Conservation (phyloP, 768 basidiomycete genomes). For the Leccinellum rugosiceps region DNA sequence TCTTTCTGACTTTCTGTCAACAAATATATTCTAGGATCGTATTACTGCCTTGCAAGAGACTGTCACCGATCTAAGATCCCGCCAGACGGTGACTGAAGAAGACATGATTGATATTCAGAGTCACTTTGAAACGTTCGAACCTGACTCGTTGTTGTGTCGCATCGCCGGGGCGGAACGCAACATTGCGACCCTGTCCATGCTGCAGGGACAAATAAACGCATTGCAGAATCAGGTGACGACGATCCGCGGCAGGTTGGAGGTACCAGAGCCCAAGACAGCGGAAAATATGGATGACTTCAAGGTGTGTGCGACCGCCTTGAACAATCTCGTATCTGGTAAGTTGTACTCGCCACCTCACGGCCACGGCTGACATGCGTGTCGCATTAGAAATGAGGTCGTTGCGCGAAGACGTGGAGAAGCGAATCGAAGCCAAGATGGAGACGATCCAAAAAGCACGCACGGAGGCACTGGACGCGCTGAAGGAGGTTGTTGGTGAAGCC, state of each 20-base stretch:
- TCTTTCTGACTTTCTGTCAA: neutral
- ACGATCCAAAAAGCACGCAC: constrained; percentile 40
- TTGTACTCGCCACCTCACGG: neutral
- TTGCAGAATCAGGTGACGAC: constrained; percentile 19
- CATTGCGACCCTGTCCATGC: constrained; percentile 27
- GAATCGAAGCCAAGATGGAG: constrained; percentile 46
- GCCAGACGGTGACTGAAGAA: constrained; percentile 26
- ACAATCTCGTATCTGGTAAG: constrained; percentile 43
- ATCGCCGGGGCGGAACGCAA: constrained; percentile 29
- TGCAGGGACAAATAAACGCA: constrained; percentile 23
- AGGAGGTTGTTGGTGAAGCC: constrained; percentile 33
- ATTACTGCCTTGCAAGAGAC: constrained; percentile 20
- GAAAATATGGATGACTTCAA: constrained; percentile 22
- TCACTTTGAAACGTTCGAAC: constrained; percentile 39
- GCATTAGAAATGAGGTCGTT: constrained; percentile 44
- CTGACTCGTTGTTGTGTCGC: constrained; percentile 31
- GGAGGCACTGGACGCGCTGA: constrained; percentile 37
- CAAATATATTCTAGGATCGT: constrained; percentile 18
- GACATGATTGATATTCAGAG: constrained; percentile 33
- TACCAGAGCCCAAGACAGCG: constrained; percentile 1
- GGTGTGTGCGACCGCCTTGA: constrained; percentile 35
- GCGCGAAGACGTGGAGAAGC: constrained; percentile 40
- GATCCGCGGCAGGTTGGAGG: constrained; percentile 22
- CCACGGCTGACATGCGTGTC: neutral
- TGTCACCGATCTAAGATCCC: constrained; percentile 19